These are phyloP conservation scores for Craterostigma plantagineum DNA, from an alignment of 257 asterid genomes.

Conservation along the genomic window DNA sequence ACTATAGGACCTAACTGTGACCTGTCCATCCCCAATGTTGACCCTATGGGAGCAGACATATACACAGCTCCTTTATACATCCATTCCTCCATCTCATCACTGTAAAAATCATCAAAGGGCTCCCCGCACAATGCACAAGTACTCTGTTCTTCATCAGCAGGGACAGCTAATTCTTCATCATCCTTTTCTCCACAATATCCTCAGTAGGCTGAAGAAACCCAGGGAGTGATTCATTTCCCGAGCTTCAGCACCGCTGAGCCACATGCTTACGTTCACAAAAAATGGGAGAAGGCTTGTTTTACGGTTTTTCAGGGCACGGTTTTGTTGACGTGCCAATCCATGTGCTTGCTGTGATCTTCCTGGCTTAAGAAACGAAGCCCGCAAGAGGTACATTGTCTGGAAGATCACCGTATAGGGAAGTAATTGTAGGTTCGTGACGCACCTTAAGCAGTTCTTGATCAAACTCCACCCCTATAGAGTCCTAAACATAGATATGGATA, in stretches of 20 bases:
- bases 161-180: slow-evolving; percentile 82
- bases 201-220: slow-evolving; percentile 62
- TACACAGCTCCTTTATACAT: slow-evolving; percentile 92
- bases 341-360: slow-evolving; percentile 90
- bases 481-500: too few species aligned
- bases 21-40: slow-evolving; percentile 45
- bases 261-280: slow-evolving; percentile 65
- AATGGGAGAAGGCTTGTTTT: slow-evolving; percentile 89
- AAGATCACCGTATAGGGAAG: slow-evolving; percentile 57
- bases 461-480: slow-evolving; percentile 51
- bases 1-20: slow-evolving; percentile 81
- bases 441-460: slow-evolving; percentile 66
- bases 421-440: slow-evolving; percentile 50
- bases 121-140: slow-evolving; percentile 86
- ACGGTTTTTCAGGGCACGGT: slow-evolving; percentile 54
- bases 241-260: slow-evolving; percentile 88
- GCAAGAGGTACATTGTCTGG: slow-evolving; percentile 83
- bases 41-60: slow-evolving; percentile 52
- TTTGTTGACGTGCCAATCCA: slow-evolving; percentile 98
- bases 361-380: slow-evolving; percentile 75
- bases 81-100: slow-evolving; percentile 94
- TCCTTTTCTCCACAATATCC: slow-evolving; percentile 39
- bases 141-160: slow-evolving; percentile 89
- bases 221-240: slow-evolving; percentile 58
- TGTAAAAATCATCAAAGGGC: slow-evolving; percentile 76